phyloP scores from a whole-genome alignment of 805 yeast genomes.

The Phaffomyces thermotolerans region DNA sequence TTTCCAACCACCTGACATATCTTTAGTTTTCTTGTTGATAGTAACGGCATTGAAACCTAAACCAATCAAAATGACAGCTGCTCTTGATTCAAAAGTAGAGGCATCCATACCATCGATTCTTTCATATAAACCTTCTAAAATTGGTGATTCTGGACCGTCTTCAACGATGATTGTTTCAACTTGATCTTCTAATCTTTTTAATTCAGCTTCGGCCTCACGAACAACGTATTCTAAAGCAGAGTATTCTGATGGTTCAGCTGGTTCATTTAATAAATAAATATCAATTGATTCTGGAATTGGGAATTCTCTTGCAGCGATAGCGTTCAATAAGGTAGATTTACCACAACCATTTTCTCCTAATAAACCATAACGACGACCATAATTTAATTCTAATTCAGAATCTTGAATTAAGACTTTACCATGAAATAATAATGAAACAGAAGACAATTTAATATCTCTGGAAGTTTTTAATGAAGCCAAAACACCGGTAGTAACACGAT shows the following conservation, averaged over 20 bases:
- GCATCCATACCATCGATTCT: constrained; percentile 96
- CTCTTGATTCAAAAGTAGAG: constrained; percentile 90
- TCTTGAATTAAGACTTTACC: constrained; percentile 96
- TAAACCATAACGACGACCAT: constrained; percentile 95
- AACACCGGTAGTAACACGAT: constrained; percentile 97
- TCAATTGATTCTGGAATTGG: constrained; percentile 92
- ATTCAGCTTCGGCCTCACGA: constrained; percentile 89
- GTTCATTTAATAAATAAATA: constrained; percentile 90
- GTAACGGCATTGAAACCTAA: constrained; percentile 88
- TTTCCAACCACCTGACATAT: constrained; percentile 99
- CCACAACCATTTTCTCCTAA: constrained; percentile 99
- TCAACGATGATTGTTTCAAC: constrained; percentile 85
- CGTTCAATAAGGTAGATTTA: constrained; percentile 89
- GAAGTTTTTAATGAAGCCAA: constrained; percentile 82
- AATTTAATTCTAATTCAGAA: constrained; percentile 85
- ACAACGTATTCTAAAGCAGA: constrained; percentile 96
- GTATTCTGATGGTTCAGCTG: constrained; percentile 89
- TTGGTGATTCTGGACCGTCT: constrained; percentile 89
- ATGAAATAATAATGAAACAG: constrained; percentile 89
- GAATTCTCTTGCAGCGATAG: constrained; percentile 92
- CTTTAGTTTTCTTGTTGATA: constrained; percentile 89
- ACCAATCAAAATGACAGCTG: constrained; percentile 93
- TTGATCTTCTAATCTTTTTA: constrained; percentile 82
- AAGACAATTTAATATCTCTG: constrained; percentile 86
- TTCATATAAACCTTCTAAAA: constrained; percentile 86